phyloP scores from a whole-genome alignment of 768 basidiomycete genomes.

The Lactarius quietus region DNA sequence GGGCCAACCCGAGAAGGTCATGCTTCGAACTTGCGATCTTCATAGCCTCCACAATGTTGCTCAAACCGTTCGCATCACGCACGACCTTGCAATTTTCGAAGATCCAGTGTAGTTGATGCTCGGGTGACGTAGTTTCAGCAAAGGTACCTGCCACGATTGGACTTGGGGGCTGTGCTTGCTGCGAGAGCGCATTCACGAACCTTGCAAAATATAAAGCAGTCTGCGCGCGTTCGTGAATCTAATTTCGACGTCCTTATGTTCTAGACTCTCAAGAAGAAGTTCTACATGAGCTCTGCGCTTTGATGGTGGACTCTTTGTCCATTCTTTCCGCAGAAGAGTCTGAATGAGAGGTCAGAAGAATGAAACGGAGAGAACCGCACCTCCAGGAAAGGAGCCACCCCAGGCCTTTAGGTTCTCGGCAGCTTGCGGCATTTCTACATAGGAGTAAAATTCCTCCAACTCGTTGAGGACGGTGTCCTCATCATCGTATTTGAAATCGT shows the following conservation, averaged over 20 bases:
- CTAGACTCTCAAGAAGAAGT: constrained; percentile 78
- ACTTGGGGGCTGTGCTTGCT: constrained; percentile 12
- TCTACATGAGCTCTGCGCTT: constrained; percentile 73
- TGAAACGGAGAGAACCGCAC: constrained; percentile 39
- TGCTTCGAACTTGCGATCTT: constrained; percentile 88
- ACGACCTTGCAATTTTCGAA: constrained; percentile 91
- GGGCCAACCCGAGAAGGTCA: constrained; percentile 66
- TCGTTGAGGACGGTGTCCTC: constrained; percentile 96
- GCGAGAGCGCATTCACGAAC: constrained; percentile 37
- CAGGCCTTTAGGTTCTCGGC: constrained; percentile 85
- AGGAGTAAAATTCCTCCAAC: constrained; percentile 97
- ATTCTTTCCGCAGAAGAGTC: constrained; percentile 50
- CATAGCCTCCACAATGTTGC: constrained; percentile 79
- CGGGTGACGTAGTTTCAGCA: constrained; percentile 84
- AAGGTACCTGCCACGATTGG: constrained; percentile 63
- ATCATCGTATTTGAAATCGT: constrained; percentile 93
- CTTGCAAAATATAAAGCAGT: constrained; percentile 90
- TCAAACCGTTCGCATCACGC: constrained; percentile 77
- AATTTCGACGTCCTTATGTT: constrained; percentile 79
- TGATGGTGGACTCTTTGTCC: constrained; percentile 64
- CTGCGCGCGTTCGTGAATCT: constrained; percentile 84
- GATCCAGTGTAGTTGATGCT: constrained; percentile 95
- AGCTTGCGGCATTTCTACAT: constrained; percentile 90
- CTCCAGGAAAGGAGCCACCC: constrained; percentile 77
- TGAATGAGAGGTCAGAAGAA: constrained; percentile 13